These are phyloP conservation scores for Steccherinum ochraceum DNA, from an alignment of 768 basidiomycete species.

Conservation along the genomic window DNA sequence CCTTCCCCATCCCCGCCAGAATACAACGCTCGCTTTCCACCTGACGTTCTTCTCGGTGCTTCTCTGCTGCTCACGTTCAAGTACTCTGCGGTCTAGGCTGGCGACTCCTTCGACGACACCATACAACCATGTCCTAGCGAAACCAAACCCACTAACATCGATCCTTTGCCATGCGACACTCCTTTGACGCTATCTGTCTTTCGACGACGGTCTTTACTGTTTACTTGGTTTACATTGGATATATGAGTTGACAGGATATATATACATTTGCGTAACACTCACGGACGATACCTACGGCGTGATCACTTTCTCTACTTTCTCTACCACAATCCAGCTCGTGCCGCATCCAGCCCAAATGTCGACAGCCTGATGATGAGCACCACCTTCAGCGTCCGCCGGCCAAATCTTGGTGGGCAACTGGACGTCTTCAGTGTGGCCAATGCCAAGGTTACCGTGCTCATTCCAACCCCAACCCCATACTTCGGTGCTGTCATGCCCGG, in stretches of 20 bases:
- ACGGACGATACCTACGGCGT: constrained; percentile 1
- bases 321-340: constrained; percentile 39
- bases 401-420: constrained; percentile 46
- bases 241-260: not conserved
- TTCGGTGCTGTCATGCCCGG: constrained; percentile 19
- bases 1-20: constrained; percentile 14
- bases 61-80: constrained; percentile 24
- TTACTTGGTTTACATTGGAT: not conserved
- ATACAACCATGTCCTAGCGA: not conserved
- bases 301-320: constrained; percentile 3
- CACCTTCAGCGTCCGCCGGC: constrained; percentile 36
- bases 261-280: not conserved
- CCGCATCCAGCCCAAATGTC: constrained; percentile 46
- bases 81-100: constrained; percentile 8
- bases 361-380: constrained; percentile 2
- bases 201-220: not conserved
- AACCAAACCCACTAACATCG: not conserved
- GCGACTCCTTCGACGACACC: not conserved
- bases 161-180: not conserved
- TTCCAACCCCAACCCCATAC: constrained; percentile 98
- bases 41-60: constrained; percentile 24
- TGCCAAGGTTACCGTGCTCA: constrained; percentile 91
- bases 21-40: constrained; percentile 16
- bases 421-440: constrained; percentile 53
- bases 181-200: not conserved